phyloP scores from a whole-genome alignment of 805 yeast species.

The Scheffersomyces spartinae region DNA sequence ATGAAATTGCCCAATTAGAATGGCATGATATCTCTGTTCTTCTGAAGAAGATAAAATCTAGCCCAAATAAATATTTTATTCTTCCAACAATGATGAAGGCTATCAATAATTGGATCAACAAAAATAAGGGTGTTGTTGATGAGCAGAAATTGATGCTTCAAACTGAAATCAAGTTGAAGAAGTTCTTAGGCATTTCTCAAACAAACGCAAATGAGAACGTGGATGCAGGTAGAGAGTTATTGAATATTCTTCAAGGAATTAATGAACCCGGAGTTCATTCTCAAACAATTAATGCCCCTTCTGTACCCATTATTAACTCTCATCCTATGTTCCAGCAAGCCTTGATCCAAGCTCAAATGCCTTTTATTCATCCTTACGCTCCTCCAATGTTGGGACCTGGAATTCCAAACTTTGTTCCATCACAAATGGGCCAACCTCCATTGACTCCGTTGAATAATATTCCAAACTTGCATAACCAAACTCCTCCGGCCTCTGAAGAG shows the following conservation, averaged over 20 bases:
- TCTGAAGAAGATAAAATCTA: conserved; percentile 28
- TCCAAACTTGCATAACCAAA: conserved; percentile 17
- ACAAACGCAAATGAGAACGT: conserved; percentile 13
- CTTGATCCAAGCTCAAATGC: no score
- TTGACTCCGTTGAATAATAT: conserved; percentile 18
- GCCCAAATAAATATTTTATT: conserved; percentile 29
- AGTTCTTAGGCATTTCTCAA: conserved; percentile 45
- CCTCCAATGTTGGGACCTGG: no score
- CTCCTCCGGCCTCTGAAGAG: conserved; percentile 8
- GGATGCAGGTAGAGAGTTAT: conserved; percentile 72
- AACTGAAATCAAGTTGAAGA: conserved; percentile 58
- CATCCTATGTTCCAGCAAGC: no score
- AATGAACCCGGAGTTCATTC: no score
- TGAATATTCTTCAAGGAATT: conserved; percentile 44
- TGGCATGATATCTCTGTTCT: conserved; percentile 55
- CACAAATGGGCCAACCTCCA: no score
- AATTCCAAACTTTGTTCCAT: no score
- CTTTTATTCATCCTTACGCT: no score
- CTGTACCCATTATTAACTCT: no score
- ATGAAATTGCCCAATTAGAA: conserved; percentile 74
- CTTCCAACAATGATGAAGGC: conserved; percentile 41
- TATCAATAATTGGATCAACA: conserved; percentile 42
- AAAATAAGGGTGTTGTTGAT: conserved; percentile 33
- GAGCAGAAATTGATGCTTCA: conserved; percentile 50
- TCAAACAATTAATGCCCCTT: no score